Evolutionary conservation across 2,329 filamentous ascomycete species (phyloP).

Genomic region (Neurospora sp.): DNA sequence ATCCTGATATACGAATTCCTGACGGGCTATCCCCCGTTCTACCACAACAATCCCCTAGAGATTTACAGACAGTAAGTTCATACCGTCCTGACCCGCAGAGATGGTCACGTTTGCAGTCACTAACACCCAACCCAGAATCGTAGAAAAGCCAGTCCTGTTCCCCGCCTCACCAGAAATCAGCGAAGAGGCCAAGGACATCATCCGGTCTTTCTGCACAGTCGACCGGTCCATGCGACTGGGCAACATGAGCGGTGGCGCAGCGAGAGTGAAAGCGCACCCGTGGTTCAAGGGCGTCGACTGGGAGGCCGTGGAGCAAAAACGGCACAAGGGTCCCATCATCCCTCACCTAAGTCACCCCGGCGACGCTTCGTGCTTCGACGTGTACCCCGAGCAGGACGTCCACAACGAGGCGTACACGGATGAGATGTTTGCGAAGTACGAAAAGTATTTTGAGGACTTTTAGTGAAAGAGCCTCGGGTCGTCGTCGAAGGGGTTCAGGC

Average conservation of each 20-base stretch:
- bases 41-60: constrained; percentile 78
- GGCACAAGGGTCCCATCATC: constrained; percentile 59
- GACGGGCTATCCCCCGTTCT: constrained; percentile 78
- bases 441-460: constrained; percentile 63
- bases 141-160: constrained; percentile 68
- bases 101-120: not conserved
- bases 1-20: constrained; percentile 79
- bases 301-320: constrained; percentile 59
- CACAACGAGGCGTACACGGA: constrained; percentile 57
- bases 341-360: constrained; percentile 64
- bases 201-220: constrained; percentile 66
- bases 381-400: constrained; percentile 68
- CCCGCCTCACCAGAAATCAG: constrained; percentile 59
- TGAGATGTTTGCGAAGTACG: constrained; percentile 60
- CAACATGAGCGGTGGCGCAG: constrained; percentile 66
- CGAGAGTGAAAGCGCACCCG: constrained; percentile 61
- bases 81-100: too few relatives aligned
- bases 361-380: constrained; percentile 73
- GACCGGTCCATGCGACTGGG: constrained; percentile 70
- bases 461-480: constrained; percentile 24
- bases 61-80: constrained; percentile 65
- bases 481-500: not conserved
- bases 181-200: constrained; percentile 61
- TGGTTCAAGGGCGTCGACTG: constrained; percentile 69
- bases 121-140: constrained; percentile 44